phyloP scores from a whole-genome alignment of 192 early-diverging fungal species.

The Entomortierella lignicola region DNA sequence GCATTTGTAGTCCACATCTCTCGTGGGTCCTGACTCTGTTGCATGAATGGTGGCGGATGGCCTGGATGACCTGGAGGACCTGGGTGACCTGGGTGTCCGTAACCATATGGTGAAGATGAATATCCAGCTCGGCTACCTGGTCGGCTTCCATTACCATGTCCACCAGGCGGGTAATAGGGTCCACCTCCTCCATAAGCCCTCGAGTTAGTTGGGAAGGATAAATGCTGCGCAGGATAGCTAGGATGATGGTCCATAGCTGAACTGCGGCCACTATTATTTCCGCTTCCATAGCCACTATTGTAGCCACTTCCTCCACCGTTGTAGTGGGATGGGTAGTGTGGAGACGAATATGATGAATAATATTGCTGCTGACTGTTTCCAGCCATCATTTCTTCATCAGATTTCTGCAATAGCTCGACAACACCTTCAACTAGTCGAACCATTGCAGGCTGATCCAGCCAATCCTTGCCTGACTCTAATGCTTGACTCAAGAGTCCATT shows the following conservation, averaged over 20 bases:
- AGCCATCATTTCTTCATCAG: slow-evolving; percentile 49
- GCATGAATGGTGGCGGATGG: slow-evolving; percentile 16
- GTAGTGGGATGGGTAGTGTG: slow-evolving; percentile 19
- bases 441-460: slow-evolving; percentile 55
- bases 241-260: slow-evolving; percentile 44
- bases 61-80: slow-evolving; percentile 4
- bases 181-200: slow-evolving; percentile 39
- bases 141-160: slow-evolving; percentile 29
- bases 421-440: slow-evolving; percentile 48
- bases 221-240: slow-evolving; percentile 18
- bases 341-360: not conserved
- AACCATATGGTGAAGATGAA: slow-evolving; percentile 15
- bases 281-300: slow-evolving; percentile 41
- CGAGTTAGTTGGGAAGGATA: slow-evolving; percentile 33
- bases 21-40: slow-evolving; percentile 43
- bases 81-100: slow-evolving; percentile 10
- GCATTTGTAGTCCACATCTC: slow-evolving; percentile 52
- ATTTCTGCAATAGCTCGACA: slow-evolving; percentile 47
- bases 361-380: slow-evolving; percentile 3
- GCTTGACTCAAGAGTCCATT: slow-evolving; percentile 39
- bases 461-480: slow-evolving; percentile 51
- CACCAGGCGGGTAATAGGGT: slow-evolving; percentile 10
- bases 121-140: slow-evolving; percentile 44
- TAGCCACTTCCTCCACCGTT: slow-evolving; percentile 32
- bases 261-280: slow-evolving; percentile 40